Evolutionary conservation across 2,329 filamentous ascomycete species (phyloP), one percentile per base, ranked within the genome.

Genomic region (Dothideomycetes sp.): DNA sequence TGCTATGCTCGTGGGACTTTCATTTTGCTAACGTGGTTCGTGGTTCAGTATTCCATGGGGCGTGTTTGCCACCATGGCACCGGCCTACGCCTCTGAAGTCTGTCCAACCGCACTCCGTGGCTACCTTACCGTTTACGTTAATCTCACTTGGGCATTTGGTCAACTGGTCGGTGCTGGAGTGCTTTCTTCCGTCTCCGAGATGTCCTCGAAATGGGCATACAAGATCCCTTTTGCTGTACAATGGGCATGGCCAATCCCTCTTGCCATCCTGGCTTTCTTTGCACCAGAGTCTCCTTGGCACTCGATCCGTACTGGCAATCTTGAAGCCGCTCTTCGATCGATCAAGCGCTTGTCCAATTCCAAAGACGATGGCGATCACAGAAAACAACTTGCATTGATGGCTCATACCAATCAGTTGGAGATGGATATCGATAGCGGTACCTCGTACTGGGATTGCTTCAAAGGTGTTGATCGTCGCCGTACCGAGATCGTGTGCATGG

Each of bases 41-140:
- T 5, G n/a, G 16, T 5, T 12, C 13, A 38, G 35, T 16, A 39
- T 79, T 5, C 70, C 79, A 1, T 64, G 76, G n/a, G 76, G 75
- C 3, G 73, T 71, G 39, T 80, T 76, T 52, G 73, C 74, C 4
- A 71, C 76, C 18, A 59, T 67, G 22, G 61, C 64, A 11, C 64
- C 76, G 46, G 78, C 79, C 1, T 84, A 83, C 51, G 79, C 78
- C 17, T 78, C 76, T 42, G 80, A 84, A 53, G 71, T 80, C 5
- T 75, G 73, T 27, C 76, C 76, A 2, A 62, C 74, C 20, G 68
- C 69, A 1, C 64, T 80, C 27, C 67, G 76, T 19, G 73, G 71
- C 19, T 66, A 73, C 31, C 58, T 78, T 16, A 78, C 75, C 1
- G 70, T 70, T 23, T 79, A 71, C 43, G 70, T 78, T 43, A 79